A percentile compares a stretch with the other conserved stretches of the same genome.
These are phyloP conservation scores for Aspergillus carlsbadensis DNA, from an alignment of 495 filamentous ascomycete genomes.

Conservation along the genomic window DNA sequence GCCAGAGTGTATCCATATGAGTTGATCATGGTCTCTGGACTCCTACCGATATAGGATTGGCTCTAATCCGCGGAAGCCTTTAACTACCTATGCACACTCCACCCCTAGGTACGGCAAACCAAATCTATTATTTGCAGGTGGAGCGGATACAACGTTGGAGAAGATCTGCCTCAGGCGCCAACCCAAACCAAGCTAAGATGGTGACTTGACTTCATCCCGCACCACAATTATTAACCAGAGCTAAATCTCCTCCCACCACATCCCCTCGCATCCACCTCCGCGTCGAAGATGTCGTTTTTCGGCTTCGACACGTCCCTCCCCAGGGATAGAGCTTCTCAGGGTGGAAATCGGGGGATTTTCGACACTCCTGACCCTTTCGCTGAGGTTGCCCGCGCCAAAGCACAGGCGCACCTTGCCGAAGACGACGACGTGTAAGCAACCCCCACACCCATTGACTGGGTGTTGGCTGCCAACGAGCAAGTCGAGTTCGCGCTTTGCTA, in stretches of 20 bases:
- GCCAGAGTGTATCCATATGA: too few relatives aligned
- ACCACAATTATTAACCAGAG: constrained; percentile 26
- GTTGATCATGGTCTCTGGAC: too few relatives aligned
- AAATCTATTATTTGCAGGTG: too few relatives aligned
- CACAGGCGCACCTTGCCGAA: constrained; percentile 41
- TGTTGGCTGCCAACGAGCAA: background rate
- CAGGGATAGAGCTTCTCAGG: constrained; percentile 49
- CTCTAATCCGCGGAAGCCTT: too few relatives aligned
- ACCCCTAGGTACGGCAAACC: too few relatives aligned
- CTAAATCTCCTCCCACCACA: constrained; percentile 22
- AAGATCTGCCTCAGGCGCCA: constrained; percentile 18
- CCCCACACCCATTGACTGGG: background rate
- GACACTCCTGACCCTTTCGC: constrained; percentile 88
- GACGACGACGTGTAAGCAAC: constrained; percentile 73
- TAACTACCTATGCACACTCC: too few relatives aligned
- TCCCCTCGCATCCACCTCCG: constrained; percentile 15
- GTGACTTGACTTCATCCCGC: constrained; percentile 28
- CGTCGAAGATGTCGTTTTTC: constrained; percentile 74
- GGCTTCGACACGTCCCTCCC: constrained; percentile 73
- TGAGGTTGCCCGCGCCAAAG: constrained; percentile 58
- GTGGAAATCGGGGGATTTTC: constrained; percentile 73
- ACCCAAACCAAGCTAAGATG: constrained; percentile 15
- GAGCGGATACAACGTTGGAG: background rate
- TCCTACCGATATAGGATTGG: too few relatives aligned
- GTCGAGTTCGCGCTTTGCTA: constrained; percentile 2